phyloP scores from a whole-genome alignment of 768 basidiomycete genomes.

The Xerocomellus intermedius region DNA sequence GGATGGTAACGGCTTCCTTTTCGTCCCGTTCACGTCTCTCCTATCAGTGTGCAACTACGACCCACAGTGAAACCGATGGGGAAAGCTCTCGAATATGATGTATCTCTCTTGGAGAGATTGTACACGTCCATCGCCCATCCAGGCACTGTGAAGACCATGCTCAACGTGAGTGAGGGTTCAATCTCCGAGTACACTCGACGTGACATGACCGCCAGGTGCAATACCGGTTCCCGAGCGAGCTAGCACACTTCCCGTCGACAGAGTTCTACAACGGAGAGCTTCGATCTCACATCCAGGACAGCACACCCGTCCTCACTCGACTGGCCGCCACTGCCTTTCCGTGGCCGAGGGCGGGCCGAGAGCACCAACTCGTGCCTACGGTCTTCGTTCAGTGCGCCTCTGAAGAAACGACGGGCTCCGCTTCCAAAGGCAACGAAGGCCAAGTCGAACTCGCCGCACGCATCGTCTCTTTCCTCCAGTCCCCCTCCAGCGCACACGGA shows the following conservation, averaged over 20 bases:
- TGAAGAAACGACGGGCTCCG: conserved; percentile 57
- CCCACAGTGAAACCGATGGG: conserved; percentile 63
- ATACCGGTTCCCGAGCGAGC: conserved; percentile 59
- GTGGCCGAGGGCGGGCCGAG: conserved; percentile 46
- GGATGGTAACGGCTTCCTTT: background rate
- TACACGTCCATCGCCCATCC: conserved; percentile 38
- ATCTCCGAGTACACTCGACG: background rate
- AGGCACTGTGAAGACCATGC: conserved; percentile 56
- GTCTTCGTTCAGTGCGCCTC: conserved; percentile 57
- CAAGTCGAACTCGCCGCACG: conserved; percentile 54
- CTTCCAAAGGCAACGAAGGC: conserved; percentile 60
- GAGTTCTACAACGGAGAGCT: conserved; percentile 62
- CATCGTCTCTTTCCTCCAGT: conserved; percentile 46
- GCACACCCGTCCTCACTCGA: conserved; percentile 37
- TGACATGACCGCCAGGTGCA: conserved; percentile 41
- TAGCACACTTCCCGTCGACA: conserved; percentile 59
- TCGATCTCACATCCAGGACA: conserved; percentile 42
- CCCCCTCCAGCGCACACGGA: background rate
- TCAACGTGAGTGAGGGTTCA: conserved; percentile 40
- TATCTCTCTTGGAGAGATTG: conserved; percentile 61
- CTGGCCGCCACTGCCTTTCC: conserved; percentile 48
- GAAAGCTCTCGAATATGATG: conserved; percentile 53
- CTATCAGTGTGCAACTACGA: conserved; percentile 58
- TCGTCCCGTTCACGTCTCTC: background rate
- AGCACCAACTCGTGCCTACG: conserved; percentile 41